Percentiles rank a stretch among this genome's conserved stretches.
These are phyloP conservation scores for Lyophyllum atratum DNA, from an alignment of 768 basidiomycete genomes.

Conservation along the genomic window DNA sequence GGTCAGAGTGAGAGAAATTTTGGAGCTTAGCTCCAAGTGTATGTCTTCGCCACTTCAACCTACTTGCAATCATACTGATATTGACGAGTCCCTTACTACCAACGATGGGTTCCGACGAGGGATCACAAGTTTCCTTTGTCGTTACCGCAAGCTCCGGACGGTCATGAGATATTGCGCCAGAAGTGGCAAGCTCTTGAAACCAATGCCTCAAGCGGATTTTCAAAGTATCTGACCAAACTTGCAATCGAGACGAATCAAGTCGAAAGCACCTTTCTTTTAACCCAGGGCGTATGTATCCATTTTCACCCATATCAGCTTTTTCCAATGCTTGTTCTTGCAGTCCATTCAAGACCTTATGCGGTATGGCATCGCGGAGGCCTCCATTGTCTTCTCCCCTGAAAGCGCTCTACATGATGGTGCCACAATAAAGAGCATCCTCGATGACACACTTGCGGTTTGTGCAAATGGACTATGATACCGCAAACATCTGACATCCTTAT, in stretches of 20 bases:
- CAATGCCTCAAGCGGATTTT: conserved; percentile 12
- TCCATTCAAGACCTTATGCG: conserved; percentile 22
- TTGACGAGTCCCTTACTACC: conserved; percentile 11
- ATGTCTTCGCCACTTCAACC: too few relatives aligned
- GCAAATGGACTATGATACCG: too few relatives aligned
- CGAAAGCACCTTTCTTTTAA: conserved; percentile 25
- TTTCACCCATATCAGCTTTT: not conserved
- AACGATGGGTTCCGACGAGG: conserved; percentile 23
- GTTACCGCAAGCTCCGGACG: conserved; percentile 21
- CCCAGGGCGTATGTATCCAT: conserved; percentile 16
- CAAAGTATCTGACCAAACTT: conserved; percentile 21
- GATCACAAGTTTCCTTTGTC: conserved; percentile 22
- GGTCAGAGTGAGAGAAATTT: too few relatives aligned
- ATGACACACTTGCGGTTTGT: conserved; percentile 28
- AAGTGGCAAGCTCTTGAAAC: conserved; percentile 20
- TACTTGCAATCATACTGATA: too few relatives aligned
- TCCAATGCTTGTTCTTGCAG: conserved; percentile 15
- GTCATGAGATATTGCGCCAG: conserved; percentile 18
- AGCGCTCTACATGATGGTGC: conserved; percentile 21
- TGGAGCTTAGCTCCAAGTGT: too few relatives aligned
- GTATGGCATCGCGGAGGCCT: conserved; percentile 21
- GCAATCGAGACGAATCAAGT: conserved; percentile 31
- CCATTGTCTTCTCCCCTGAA: conserved; percentile 3
- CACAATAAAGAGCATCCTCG: conserved; percentile 26
- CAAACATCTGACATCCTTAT: too few relatives aligned